A percentile compares a stretch with the other conserved stretches of the same genome.
Evolutionary conservation across 1,284 basidiomycete species (phyloP).

Genomic region (Agroathelia rolfsii): DNA sequence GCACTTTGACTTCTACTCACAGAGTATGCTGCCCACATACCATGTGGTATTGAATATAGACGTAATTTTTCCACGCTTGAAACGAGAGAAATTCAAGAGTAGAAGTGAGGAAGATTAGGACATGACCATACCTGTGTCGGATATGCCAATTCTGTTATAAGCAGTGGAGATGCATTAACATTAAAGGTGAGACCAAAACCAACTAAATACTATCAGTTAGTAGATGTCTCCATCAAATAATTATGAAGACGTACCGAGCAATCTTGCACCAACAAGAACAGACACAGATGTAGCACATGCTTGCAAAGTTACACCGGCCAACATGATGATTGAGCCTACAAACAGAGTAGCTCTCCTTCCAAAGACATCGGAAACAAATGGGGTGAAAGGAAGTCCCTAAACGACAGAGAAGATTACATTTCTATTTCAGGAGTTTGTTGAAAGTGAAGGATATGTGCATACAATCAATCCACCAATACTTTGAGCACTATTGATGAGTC

Average conservation of each 20-base stretch:
- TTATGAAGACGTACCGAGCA: slow-evolving; percentile 34
- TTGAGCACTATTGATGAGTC: slow-evolving; percentile 53
- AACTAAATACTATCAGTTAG: slow-evolving; percentile 26
- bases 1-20: slow-evolving; percentile 23
- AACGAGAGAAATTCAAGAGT: slow-evolving; percentile 2
- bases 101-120: slow-evolving; percentile 1
- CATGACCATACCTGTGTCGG: slow-evolving; percentile 47
- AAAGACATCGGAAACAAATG: slow-evolving; percentile 44
- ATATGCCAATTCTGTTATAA: slow-evolving; percentile 64
- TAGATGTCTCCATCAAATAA: background rate
- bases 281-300: slow-evolving; percentile 34
- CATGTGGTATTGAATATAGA: slow-evolving; percentile 54
- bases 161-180: slow-evolving; percentile 49
- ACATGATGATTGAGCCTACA: slow-evolving; percentile 48
- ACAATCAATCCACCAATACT: slow-evolving; percentile 49
- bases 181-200: slow-evolving; percentile 58
- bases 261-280: slow-evolving; percentile 50
- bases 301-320: slow-evolving; percentile 49
- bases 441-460: slow-evolving; percentile 13
- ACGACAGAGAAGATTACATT: slow-evolving; percentile 4
- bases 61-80: slow-evolving; percentile 47
- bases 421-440: background rate
- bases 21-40: slow-evolving; percentile 55
- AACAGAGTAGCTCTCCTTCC: slow-evolving; percentile 49
- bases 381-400: slow-evolving; percentile 49